phyloP scores from a whole-genome alignment of 306 rosid species.

The Senna siamea region DNA sequence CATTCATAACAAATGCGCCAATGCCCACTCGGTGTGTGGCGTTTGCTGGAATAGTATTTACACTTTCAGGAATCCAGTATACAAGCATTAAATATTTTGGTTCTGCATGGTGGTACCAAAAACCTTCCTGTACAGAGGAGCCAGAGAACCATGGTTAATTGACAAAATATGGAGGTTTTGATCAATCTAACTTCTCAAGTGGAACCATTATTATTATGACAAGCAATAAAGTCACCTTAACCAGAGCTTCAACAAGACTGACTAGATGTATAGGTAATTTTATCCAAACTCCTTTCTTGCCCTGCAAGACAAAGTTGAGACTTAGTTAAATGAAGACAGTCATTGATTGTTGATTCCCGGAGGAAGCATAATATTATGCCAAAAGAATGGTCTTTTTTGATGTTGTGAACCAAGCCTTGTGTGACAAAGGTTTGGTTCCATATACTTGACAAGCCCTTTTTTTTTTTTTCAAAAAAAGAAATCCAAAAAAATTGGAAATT shows the following conservation, averaged over 20 bases:
- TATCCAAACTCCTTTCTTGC: conserved; percentile 75
- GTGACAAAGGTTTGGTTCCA: conserved; percentile 14
- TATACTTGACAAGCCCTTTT: background rate
- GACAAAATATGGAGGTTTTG: conserved; percentile 24
- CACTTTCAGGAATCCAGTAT: conserved; percentile 65
- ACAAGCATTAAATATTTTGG: conserved; percentile 77
- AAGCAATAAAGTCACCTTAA: conserved; percentile 55
- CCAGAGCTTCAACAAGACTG: conserved; percentile 64
- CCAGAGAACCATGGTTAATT: conserved; percentile 6
- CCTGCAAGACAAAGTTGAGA: conserved; percentile 50
- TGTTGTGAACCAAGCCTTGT: background rate
- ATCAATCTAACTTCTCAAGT: background rate
- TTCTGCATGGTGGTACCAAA: conserved; percentile 86
- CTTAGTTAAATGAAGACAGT: background rate
- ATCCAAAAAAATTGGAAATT: background rate
- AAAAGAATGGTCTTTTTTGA: background rate
- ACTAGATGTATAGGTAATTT: conserved; percentile 66
- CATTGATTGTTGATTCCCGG: conserved; percentile 17
- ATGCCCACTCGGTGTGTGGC: conserved; percentile 75
- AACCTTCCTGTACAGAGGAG: conserved; percentile 63
- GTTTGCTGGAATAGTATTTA: conserved; percentile 63
- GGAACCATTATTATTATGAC: conserved; percentile 1
- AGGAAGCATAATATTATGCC: conserved; percentile 17
- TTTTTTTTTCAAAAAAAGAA: background rate
- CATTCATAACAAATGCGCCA: conserved; percentile 74